Conservation (phyloP, 2,329 filamentous ascomycete genomes). For the Allantophomopsis lycopodina region DNA sequence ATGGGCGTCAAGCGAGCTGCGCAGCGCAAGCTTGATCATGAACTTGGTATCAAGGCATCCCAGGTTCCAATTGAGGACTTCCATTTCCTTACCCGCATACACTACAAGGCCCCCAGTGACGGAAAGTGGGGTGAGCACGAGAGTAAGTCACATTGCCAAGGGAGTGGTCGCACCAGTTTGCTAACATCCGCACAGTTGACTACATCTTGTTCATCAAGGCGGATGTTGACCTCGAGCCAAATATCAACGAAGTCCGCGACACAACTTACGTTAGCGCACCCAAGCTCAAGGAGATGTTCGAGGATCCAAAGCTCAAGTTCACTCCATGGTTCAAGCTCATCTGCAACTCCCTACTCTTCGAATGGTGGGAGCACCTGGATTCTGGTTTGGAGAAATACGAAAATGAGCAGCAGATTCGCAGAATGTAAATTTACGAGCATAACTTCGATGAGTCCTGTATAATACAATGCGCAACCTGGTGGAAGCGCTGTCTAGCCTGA, state of each 20-base stretch:
- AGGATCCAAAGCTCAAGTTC: slow-evolving; percentile 68
- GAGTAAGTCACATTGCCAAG: slow-evolving; percentile 42
- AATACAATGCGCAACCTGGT: too few species aligned
- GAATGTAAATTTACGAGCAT: slow-evolving; percentile 42
- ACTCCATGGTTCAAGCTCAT: slow-evolving; percentile 99
- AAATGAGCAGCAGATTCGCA: slow-evolving; percentile 75
- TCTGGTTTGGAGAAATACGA: slow-evolving; percentile 71
- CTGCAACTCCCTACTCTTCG: slow-evolving; percentile 91
- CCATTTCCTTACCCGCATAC: slow-evolving; percentile 87
- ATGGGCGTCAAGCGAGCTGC: slow-evolving; percentile 83
- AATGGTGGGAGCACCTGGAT: slow-evolving; percentile 90
- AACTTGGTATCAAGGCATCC: slow-evolving; percentile 78
- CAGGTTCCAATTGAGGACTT: slow-evolving; percentile 90
- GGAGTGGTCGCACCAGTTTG: too few species aligned
- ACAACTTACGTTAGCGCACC: slow-evolving; percentile 73
- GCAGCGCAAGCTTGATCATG: slow-evolving; percentile 85
- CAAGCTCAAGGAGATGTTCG: slow-evolving; percentile 74
- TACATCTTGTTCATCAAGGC: slow-evolving; percentile 98
- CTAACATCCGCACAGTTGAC: slow-evolving; percentile 49
- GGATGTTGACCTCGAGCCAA: slow-evolving; percentile 70
- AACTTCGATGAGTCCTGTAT: too few species aligned
- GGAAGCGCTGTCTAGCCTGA: too few species aligned
- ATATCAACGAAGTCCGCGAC: slow-evolving; percentile 79
- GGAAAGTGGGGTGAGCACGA: slow-evolving; percentile 99
- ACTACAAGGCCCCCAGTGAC: slow-evolving; percentile 94